phyloP scores from a whole-genome alignment of 345 rosid genomes.

The Salix purpurea region DNA sequence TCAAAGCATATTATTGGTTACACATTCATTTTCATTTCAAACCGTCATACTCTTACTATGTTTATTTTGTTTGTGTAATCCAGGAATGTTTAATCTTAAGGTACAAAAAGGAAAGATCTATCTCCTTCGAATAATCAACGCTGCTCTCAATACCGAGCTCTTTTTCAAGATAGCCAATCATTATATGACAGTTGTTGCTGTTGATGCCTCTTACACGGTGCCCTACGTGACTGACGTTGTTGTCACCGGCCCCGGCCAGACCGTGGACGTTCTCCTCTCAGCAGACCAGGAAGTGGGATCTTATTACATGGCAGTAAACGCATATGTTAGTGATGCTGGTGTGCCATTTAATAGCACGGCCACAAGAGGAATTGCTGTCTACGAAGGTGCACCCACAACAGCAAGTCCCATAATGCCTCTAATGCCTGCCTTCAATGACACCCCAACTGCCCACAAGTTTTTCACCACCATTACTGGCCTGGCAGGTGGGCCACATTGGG shows the following conservation, averaged over 20 bases:
- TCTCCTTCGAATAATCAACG: constrained; percentile 76
- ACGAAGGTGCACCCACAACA: constrained; percentile 24
- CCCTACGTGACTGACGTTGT: constrained; percentile 70
- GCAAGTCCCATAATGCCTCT: constrained; percentile 50
- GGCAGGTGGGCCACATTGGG: constrained; percentile 46
- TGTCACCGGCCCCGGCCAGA: constrained; percentile 67
- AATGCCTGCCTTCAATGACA: constrained; percentile 60
- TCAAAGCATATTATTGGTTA: not conserved
- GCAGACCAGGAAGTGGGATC: constrained; percentile 58
- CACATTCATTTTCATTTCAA: too few species aligned
- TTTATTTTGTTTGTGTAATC: not conserved
- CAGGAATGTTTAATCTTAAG: constrained; percentile 55
- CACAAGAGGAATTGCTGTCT: constrained; percentile 57
- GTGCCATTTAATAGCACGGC: constrained; percentile 42
- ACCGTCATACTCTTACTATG: not conserved
- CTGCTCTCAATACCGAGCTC: constrained; percentile 74
- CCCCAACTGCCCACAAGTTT: constrained; percentile 65
- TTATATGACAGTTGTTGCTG: constrained; percentile 64
- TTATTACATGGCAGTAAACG: constrained; percentile 73
- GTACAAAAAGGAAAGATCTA: constrained; percentile 67
- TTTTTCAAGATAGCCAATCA: constrained; percentile 90
- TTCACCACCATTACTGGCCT: constrained; percentile 47
- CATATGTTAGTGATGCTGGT: constrained; percentile 46
- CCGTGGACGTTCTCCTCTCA: constrained; percentile 55
- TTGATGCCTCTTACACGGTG: constrained; percentile 61